These are phyloP conservation scores for Lentinula novae-zelandiae DNA, from an alignment of 1,284 basidiomycete genomes.

Conservation along the genomic window DNA sequence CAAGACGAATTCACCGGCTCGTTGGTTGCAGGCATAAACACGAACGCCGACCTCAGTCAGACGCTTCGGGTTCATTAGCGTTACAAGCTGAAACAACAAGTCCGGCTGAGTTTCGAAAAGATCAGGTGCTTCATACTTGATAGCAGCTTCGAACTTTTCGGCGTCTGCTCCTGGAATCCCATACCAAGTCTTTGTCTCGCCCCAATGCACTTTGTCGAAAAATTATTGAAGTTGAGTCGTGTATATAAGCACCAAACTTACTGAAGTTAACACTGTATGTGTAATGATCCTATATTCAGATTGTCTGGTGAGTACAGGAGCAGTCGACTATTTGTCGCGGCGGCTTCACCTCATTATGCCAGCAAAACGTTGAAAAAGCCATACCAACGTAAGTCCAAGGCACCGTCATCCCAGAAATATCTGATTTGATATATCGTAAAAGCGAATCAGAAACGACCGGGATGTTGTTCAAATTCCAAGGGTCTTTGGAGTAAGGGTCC, in stretches of 20 bases:
- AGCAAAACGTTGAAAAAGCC: conserved; percentile 99
- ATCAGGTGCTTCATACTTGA: conserved; percentile 93
- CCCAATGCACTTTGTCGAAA: conserved; percentile 89
- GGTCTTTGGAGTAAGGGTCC: conserved; percentile 84
- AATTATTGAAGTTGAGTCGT: conserved; percentile 8
- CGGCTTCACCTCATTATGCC: conserved; percentile 90
- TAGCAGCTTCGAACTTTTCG: conserved; percentile 94
- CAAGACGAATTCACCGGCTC: conserved; percentile 96
- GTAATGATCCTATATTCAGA: conserved; percentile 79
- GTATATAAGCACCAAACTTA: conserved; percentile 40
- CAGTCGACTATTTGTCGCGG: conserved; percentile 4
- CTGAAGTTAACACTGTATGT: conserved; percentile 96
- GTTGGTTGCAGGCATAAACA: conserved; percentile 93
- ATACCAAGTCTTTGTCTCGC: conserved; percentile 99
- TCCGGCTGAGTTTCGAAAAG: conserved; percentile 98
- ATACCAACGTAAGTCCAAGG: conserved; percentile 99
- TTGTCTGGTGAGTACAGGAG: conserved; percentile 15
- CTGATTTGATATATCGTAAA: conserved; percentile 92
- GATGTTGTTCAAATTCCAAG: conserved; percentile 99
- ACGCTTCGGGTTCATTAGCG: conserved; percentile 94
- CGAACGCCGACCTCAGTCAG: conserved; percentile 88
- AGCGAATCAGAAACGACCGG: conserved; percentile 88
- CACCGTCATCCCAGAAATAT: conserved; percentile 99
- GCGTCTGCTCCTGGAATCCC: conserved; percentile 94
- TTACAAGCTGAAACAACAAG: conserved; percentile 95